These are phyloP conservation scores for Silene coronaria DNA, from an alignment of 179 eudicot genomes.

Conservation along the genomic window DNA sequence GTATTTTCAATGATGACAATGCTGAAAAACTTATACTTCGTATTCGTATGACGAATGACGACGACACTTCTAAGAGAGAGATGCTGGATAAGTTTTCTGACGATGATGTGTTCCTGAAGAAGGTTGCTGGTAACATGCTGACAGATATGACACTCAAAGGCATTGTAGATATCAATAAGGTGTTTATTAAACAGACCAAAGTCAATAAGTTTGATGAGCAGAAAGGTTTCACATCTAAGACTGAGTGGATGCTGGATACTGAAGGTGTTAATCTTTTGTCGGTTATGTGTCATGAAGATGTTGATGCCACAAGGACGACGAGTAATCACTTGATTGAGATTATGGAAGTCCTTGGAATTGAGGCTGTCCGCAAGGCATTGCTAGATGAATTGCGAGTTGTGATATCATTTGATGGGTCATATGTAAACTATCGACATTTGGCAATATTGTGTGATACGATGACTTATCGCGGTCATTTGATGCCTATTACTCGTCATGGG, in stretches of 20 bases:
- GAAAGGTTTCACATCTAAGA: constrained; percentile 74
- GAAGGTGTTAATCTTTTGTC: constrained; percentile 98
- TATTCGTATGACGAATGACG: constrained; percentile 88
- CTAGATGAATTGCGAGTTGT: constrained; percentile 92
- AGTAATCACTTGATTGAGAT: constrained; percentile 97
- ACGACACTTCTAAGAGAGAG: constrained; percentile 83
- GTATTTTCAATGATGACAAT: constrained; percentile 92
- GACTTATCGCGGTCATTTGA: constrained; percentile 97
- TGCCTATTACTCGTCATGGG: constrained; percentile 99
- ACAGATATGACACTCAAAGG: constrained; percentile 96
- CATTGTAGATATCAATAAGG: constrained; percentile 86
- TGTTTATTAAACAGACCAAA: constrained; percentile 77
- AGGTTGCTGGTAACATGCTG: constrained; percentile 87
- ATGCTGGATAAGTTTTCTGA: constrained; percentile 76
- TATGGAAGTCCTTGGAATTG: constrained; percentile 94
- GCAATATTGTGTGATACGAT: constrained; percentile 97
- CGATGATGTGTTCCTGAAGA: constrained; percentile 96
- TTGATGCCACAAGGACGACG: constrained; percentile 86
- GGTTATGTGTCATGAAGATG: constrained; percentile 92
- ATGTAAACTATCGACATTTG: constrained; percentile 90
- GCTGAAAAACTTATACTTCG: constrained; percentile 95
- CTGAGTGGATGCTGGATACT: constrained; percentile 98
- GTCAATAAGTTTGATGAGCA: constrained; percentile 72
- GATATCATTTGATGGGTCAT: constrained; percentile 93
- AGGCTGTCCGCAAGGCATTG: constrained; percentile 87